Evolutionary conservation across 2,329 filamentous ascomycete species (phyloP), one percentile per base, ranked within the genome.

Genomic region (Botrytis sinoallii): DNA sequence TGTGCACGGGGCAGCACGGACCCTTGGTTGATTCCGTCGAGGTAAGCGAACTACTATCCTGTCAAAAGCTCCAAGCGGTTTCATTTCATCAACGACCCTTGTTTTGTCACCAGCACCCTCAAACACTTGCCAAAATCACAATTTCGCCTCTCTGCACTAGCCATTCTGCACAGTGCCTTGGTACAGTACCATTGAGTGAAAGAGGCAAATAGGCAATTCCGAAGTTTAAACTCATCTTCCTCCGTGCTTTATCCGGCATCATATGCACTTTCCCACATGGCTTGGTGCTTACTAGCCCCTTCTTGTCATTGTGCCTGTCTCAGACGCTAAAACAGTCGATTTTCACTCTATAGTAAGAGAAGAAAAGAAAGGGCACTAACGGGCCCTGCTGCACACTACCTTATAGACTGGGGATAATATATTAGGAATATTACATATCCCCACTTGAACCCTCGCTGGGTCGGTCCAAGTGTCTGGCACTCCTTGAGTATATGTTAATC

Each of bases 271-370:
- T 57, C 22, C n/a, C 66, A 42, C 35, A 42, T 42, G n/a, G 38
- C 44, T 40, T 29, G 55, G 38, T 69, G 64, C 71, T 60, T 69
- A 46, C 40, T 69, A 46, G 32, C 48, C 70, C 52, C 40, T 40
- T 52, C 25, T 69, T 69, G n/a, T 32, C 48, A 42, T 73, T 69
- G 64, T 73, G n/a, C 64, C 71, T 75, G 77, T 78, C 75, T 79
- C 76, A 75, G 75, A 77, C 77, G 72, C 75, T 76, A 78, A 73
- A 75, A 74, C 75, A 75, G 77, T 69, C 72, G 75, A 73, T 76
- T 72, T 75, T 40, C 52, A 44, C 48, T 40, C 35, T 52, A 12
- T 35, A 74, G 66, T 57, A 38, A 32, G 66, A 48, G 65, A 35
- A 48, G 55, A 61, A 73, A 42, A 38, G 20, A 40, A 57, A 32